A percentile compares a stretch with the other conserved stretches of the same genome.
Conservation (phyloP, 495 filamentous ascomycete species). For the Penicillium manginii region DNA sequence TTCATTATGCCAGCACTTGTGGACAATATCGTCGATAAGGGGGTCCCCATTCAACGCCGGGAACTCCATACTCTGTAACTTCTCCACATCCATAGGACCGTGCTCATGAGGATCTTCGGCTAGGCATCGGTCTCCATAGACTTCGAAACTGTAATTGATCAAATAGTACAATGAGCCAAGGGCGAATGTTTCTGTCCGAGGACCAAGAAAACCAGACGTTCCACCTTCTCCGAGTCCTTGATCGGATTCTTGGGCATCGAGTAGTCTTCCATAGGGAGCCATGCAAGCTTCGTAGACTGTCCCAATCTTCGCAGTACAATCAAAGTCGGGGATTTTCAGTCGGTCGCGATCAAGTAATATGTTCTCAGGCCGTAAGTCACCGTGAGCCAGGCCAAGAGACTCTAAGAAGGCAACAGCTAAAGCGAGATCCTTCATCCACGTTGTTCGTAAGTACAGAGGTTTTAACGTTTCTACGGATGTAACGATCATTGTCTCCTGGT, state of each 20-base stretch:
- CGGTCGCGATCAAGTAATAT: slow-evolving; percentile 32
- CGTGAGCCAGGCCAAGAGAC: slow-evolving; percentile 43
- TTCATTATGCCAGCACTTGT: slow-evolving; percentile 44
- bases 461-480: slow-evolving; percentile 37
- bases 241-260: slow-evolving; percentile 23
- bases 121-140: slow-evolving; percentile 39
- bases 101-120: slow-evolving; percentile 41
- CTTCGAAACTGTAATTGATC: slow-evolving; percentile 46
- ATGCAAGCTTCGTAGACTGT: slow-evolving; percentile 32
- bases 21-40: slow-evolving; percentile 40
- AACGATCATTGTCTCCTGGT: slow-evolving; percentile 29
- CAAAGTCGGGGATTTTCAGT: slow-evolving; percentile 37
- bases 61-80: slow-evolving; percentile 41
- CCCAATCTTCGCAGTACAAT: slow-evolving; percentile 33
- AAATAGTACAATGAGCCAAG: slow-evolving; percentile 44
- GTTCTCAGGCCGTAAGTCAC: slow-evolving; percentile 39
- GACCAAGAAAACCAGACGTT: slow-evolving; percentile 32
- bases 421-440: slow-evolving; percentile 47
- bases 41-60: slow-evolving; percentile 36
- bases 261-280: slow-evolving; percentile 32
- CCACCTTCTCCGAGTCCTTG: slow-evolving; percentile 26
- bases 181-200: slow-evolving; percentile 44
- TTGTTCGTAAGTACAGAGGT: slow-evolving; percentile 32
- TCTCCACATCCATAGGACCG: slow-evolving; percentile 36
- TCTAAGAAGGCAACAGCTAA: slow-evolving; percentile 42